These are phyloP conservation scores for Ceratopteris richardii DNA, from an alignment of 75 land plant species.

Conservation along the genomic window DNA sequence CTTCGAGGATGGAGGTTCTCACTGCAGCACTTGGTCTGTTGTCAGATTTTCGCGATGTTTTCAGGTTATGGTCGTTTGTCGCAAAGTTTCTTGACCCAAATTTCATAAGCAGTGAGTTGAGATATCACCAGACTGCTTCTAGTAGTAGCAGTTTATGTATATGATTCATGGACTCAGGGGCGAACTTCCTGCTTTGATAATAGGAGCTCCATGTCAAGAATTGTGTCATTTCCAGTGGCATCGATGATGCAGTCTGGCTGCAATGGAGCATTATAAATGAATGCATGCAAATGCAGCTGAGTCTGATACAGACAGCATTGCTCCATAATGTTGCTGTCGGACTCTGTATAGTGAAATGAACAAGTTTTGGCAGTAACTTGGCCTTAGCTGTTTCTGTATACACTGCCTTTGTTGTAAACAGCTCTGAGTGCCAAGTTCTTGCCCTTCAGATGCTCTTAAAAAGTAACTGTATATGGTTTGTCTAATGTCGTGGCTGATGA, in stretches of 20 bases:
- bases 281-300: not conserved
- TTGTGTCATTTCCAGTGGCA: too few relatives aligned
- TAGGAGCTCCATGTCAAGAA: too few relatives aligned
- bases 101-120: conserved; percentile 17
- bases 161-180: too few relatives aligned
- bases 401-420: too few relatives aligned
- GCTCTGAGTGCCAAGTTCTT: too few relatives aligned
- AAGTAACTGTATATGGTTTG: too few relatives aligned
- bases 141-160: too few relatives aligned
- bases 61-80: conserved; percentile 19
- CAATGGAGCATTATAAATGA: not conserved
- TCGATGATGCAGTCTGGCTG: not conserved
- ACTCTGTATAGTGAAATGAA: too few relatives aligned
- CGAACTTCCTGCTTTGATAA: too few relatives aligned
- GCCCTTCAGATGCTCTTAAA: too few relatives aligned
- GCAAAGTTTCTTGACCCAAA: conserved; percentile 23
- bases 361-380: conserved; percentile 1
- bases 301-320: not conserved
- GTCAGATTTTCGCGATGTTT: conserved; percentile 28
- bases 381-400: conserved; percentile 1
- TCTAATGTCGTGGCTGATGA: too few relatives aligned
- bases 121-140: conserved; percentile 4
- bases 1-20: conserved; percentile 20
- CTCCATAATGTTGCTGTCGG: not conserved
- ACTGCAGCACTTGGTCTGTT: conserved; percentile 26